A percentile compares a stretch with the other conserved stretches of the same genome.
phyloP scores from a whole-genome alignment of 352 stramenopile genomes.

The Phytophthora aleatoria region DNA sequence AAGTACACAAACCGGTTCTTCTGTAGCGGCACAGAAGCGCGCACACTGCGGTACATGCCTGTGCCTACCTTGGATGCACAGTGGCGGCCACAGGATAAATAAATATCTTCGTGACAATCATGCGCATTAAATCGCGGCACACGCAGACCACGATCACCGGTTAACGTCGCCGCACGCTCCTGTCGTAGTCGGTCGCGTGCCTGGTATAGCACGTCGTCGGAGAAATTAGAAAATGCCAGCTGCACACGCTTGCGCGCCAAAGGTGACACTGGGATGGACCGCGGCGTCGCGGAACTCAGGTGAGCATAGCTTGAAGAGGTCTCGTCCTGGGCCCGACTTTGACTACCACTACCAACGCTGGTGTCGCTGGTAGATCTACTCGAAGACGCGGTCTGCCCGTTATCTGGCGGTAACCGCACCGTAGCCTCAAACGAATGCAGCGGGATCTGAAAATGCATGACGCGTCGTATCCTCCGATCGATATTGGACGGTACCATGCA shows the following conservation, averaged over 20 bases:
- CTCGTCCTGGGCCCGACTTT: conserved; percentile 38
- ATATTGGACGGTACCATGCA: conserved; percentile 81
- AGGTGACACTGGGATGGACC: conserved; percentile 86
- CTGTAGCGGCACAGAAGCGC: conserved; percentile 60
- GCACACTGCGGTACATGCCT: conserved; percentile 85
- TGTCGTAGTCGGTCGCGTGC: conserved; percentile 76
- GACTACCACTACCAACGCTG: conserved; percentile 16
- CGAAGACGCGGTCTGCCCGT: conserved; percentile 15
- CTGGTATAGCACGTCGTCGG: conserved; percentile 85
- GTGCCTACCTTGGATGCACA: conserved; percentile 75
- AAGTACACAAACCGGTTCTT: conserved; percentile 85
- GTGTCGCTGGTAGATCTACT: conserved; percentile 25
- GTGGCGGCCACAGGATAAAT: conserved; percentile 84
- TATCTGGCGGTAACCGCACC: conserved; percentile 64
- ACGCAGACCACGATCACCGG: conserved; percentile 51
- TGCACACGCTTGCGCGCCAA: conserved; percentile 72
- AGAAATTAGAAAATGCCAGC: conserved; percentile 82
- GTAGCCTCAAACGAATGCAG: conserved; percentile 86
- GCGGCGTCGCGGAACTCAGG: conserved; percentile 63
- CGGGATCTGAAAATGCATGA: conserved; percentile 90
- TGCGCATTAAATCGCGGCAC: conserved; percentile 80
- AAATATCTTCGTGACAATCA: conserved; percentile 87
- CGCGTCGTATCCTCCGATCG: conserved; percentile 84
- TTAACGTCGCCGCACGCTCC: conserved; percentile 74
- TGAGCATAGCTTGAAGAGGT: conserved; percentile 43